Evolutionary conservation across 768 basidiomycete species (phyloP).

Genomic region (Podaxis sp.): DNA sequence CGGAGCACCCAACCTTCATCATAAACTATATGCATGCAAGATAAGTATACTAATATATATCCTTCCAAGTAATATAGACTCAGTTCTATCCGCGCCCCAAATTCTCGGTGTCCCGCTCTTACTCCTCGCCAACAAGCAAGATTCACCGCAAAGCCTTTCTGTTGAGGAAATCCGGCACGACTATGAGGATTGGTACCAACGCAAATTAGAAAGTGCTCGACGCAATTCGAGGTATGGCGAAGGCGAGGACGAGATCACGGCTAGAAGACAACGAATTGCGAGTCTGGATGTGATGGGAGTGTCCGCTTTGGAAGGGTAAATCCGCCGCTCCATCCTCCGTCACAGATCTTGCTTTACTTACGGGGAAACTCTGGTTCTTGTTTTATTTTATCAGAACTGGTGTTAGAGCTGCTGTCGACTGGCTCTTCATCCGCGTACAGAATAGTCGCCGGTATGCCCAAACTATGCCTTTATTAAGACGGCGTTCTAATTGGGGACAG

Average conservation of each 20-base stretch:
- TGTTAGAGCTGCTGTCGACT: conserved; percentile 87
- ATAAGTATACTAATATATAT: conserved; percentile 7
- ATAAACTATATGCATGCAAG: neutral
- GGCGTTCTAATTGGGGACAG: conserved; percentile 5
- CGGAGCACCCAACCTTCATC: neutral
- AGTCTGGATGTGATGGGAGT: conserved; percentile 89
- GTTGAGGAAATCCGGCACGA: conserved; percentile 90
- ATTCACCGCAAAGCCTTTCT: conserved; percentile 74
- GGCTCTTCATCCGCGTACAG: conserved; percentile 93
- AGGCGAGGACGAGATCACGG: conserved; percentile 43
- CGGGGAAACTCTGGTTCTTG: neutral
- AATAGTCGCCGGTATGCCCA: conserved; percentile 68
- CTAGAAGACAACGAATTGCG: conserved; percentile 57
- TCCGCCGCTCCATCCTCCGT: conserved; percentile 19
- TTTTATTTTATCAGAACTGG: conserved; percentile 60
- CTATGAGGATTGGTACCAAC: conserved; percentile 85
- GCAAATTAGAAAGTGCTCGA: conserved; percentile 68
- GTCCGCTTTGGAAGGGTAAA: conserved; percentile 86
- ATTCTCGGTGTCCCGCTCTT: conserved; percentile 89
- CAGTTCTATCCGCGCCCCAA: conserved; percentile 84
- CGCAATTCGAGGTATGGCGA: conserved; percentile 47
- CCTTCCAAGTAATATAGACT: conserved; percentile 47
- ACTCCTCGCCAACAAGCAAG: conserved; percentile 96
- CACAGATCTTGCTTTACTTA: neutral
- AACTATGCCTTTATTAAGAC: neutral